A percentile compares a stretch with the other conserved stretches of the same genome.
These are phyloP conservation scores for Moringa oleifera DNA, from an alignment of 345 rosid species.

Conservation along the genomic window DNA sequence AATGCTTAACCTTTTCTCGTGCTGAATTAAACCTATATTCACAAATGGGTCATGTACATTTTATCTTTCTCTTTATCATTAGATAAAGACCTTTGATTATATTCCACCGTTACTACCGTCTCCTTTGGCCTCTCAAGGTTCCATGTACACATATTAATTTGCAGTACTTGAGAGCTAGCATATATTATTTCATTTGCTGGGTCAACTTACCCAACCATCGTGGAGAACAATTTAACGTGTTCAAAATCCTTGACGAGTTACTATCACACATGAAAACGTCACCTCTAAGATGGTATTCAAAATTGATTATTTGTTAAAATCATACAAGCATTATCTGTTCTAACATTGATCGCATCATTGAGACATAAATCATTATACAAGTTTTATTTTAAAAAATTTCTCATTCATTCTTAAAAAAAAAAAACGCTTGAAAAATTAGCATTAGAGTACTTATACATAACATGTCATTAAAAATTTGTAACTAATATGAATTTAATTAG, in stretches of 20 bases:
- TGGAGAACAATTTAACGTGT: conserved; percentile 17
- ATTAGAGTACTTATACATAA: too few species aligned
- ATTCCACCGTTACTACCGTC: conserved; percentile 5
- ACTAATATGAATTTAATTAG: too few species aligned
- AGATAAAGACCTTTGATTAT: conserved; percentile 13
- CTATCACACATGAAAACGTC: neutral
- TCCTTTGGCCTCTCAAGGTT: conserved; percentile 1
- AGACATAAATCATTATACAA: too few species aligned
- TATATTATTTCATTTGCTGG: neutral
- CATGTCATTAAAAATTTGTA: too few species aligned
- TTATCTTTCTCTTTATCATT: conserved; percentile 8
- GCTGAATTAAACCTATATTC: conserved; percentile 3
- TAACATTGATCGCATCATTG: neutral
- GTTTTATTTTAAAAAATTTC: too few species aligned
- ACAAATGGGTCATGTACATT: too few species aligned
- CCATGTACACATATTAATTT: neutral
- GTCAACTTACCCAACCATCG: conserved; percentile 28
- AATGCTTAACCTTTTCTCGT: neutral
- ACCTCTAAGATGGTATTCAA: too few species aligned
- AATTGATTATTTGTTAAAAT: too few species aligned
- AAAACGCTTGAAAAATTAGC: too few species aligned
- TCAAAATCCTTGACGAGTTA: conserved; percentile 6
- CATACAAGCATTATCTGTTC: neutral
- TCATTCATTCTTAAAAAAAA: too few species aligned
- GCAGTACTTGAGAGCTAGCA: neutral